These are phyloP conservation scores for Atkinsonella texensis DNA, from an alignment of 2,329 filamentous ascomycete genomes.

Conservation along the genomic window DNA sequence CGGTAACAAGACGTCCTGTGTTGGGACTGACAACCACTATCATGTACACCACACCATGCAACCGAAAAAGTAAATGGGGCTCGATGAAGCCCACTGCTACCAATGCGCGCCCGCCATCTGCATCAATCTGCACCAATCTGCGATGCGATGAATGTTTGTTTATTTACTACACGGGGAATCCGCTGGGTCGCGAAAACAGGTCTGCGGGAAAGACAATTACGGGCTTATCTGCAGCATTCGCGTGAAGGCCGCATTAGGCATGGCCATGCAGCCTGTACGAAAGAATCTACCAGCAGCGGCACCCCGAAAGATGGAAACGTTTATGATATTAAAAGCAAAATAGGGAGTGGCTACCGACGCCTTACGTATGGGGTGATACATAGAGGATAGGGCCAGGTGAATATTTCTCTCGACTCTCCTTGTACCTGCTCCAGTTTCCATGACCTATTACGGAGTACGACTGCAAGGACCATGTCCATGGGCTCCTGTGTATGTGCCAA, in stretches of 20 bases:
- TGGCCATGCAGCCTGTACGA: not conserved
- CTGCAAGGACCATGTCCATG: not conserved
- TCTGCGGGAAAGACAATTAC: not conserved
- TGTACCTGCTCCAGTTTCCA: not conserved
- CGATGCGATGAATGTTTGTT: conserved; percentile 1
- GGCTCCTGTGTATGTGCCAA: not conserved
- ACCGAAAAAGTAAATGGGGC: too few relatives aligned
- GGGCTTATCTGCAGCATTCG: not conserved
- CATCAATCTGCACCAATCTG: not conserved
- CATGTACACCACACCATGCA: not conserved
- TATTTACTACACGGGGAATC: not conserved
- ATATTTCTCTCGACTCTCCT: too few relatives aligned
- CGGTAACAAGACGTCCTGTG: too few relatives aligned
- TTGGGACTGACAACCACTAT: not conserved
- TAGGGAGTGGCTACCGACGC: too few relatives aligned
- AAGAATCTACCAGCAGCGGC: not conserved
- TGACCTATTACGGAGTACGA: not conserved
- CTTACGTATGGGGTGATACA: too few relatives aligned
- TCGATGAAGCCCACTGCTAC: not conserved
- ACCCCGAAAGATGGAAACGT: not conserved
- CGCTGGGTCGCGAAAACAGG: not conserved
- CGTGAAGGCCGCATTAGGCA: conserved; percentile 4
- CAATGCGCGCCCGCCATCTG: not conserved
- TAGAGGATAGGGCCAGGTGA: too few relatives aligned
- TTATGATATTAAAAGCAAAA: too few relatives aligned